These are phyloP conservation scores for Fusarium austroafricanum DNA, from an alignment of 2,329 filamentous ascomycete genomes.

Conservation along the genomic window DNA sequence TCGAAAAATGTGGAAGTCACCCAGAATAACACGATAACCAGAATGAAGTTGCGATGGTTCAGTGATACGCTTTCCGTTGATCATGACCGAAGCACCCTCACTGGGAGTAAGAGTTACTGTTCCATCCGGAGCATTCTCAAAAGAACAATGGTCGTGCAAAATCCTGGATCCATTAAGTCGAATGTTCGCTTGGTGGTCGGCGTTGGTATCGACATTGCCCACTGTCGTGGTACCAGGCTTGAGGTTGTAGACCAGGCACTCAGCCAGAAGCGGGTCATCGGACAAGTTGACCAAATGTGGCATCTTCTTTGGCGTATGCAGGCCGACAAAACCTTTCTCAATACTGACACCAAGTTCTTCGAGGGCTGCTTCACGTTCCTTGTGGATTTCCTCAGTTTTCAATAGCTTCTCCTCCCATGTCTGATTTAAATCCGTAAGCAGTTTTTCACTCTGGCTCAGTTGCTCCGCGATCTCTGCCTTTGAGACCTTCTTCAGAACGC, in stretches of 20 bases:
- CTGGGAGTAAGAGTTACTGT: slow-evolving; percentile 90
- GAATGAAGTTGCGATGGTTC: slow-evolving; percentile 88
- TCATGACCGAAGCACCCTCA: slow-evolving; percentile 97
- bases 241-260: slow-evolving; percentile 97
- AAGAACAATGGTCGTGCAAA: slow-evolving; percentile 89
- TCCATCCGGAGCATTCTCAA: slow-evolving; percentile 88
- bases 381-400: slow-evolving; percentile 97
- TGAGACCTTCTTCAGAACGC: slow-evolving; percentile 91
- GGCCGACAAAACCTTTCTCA: slow-evolving; percentile 95
- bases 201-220: slow-evolving; percentile 89
- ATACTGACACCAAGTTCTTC: slow-evolving; percentile 99
- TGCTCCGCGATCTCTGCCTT: slow-evolving; percentile 99
- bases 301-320: slow-evolving; percentile 99
- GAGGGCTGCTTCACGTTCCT: slow-evolving; percentile 92
- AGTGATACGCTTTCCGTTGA: slow-evolving; percentile 91
- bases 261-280: slow-evolving; percentile 91
- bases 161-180: slow-evolving; percentile 94
- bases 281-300: slow-evolving; percentile 98
- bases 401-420: slow-evolving; percentile 97
- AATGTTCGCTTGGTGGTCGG: slow-evolving; percentile 82
- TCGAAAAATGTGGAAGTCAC: slow-evolving; percentile 98
- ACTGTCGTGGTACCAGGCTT: slow-evolving; percentile 96
- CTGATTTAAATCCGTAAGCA: slow-evolving; percentile 95
- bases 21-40: slow-evolving; percentile 93
- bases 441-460: slow-evolving; percentile 93